Evolutionary conservation across 306 rosid genomes (phyloP).

Genomic region (Herpetospermum pedunculosum): DNA sequence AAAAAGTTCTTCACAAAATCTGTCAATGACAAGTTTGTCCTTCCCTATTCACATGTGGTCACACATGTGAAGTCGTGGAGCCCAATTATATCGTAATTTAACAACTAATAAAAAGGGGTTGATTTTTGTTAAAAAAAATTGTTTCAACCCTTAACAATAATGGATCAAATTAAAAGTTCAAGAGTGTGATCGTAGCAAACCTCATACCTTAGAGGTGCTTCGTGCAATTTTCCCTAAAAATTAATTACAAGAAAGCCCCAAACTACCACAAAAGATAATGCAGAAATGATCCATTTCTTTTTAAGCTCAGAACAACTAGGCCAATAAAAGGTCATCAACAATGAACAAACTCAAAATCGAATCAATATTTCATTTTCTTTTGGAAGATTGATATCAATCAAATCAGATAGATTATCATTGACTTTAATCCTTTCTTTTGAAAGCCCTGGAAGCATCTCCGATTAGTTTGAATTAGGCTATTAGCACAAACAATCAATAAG

Average conservation of each 20-base stretch:
- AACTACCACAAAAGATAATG: not conserved
- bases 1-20: too few relatives aligned
- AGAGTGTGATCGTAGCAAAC: too few relatives aligned
- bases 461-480: not conserved
- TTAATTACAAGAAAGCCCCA: not conserved
- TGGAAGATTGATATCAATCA: not conserved
- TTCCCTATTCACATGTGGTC: too few relatives aligned
- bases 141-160: too few relatives aligned
- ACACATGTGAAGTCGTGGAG: too few relatives aligned
- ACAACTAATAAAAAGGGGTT: too few relatives aligned
- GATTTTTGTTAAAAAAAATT: too few relatives aligned
- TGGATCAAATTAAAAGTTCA: too few relatives aligned
- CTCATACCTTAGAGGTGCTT: too few relatives aligned
- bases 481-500: not conserved
- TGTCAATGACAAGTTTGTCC: too few relatives aligned
- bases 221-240: too few relatives aligned
- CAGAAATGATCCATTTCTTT: not conserved
- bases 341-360: not conserved
- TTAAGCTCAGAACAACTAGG: not conserved
- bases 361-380: not conserved
- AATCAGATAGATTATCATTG: not conserved
- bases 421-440: not conserved
- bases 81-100: too few relatives aligned
- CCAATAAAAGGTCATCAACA: not conserved
- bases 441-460: not conserved